A percentile compares a stretch with the other conserved stretches of the same genome.
Evolutionary conservation across 208 protist species (phyloP).

Genomic region (Naegleria lovaniensis): DNA sequence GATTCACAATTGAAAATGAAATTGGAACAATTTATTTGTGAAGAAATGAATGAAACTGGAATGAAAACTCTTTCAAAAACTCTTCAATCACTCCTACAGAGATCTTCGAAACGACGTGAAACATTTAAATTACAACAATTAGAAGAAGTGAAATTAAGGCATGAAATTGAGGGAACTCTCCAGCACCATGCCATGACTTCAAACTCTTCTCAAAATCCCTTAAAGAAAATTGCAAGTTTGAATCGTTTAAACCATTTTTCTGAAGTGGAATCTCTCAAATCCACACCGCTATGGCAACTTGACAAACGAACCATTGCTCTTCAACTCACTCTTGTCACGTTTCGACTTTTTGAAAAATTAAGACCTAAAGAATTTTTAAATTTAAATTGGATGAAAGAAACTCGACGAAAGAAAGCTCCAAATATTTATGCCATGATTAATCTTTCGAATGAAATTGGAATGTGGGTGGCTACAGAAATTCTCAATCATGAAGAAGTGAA

Average conservation of each 20-base stretch:
- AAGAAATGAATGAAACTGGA: background rate
- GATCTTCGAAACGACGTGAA: background rate
- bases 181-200: background rate
- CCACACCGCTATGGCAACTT: background rate
- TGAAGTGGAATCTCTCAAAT: background rate
- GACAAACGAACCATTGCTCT: background rate
- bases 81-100: background rate
- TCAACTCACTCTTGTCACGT: background rate
- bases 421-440: conserved; percentile 40
- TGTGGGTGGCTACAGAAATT: conserved; percentile 28
- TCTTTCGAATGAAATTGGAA: conserved; percentile 35
- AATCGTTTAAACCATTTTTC: conserved; percentile 2
- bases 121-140: conserved; percentile 17
- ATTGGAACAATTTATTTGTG: background rate
- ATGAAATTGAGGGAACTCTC: background rate
- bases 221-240: conserved; percentile 31
- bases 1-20: background rate
- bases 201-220: background rate
- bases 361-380: conserved; percentile 29
- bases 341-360: background rate
- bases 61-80: background rate
- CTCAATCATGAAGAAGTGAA: conserved; percentile 9
- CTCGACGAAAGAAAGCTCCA: conserved; percentile 7
- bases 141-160: background rate
- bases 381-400: conserved; percentile 32